Evolutionary conservation across 768 basidiomycete species (phyloP), one percentile per base, ranked within the genome.

Genomic region (Boletus subparvulus): DNA sequence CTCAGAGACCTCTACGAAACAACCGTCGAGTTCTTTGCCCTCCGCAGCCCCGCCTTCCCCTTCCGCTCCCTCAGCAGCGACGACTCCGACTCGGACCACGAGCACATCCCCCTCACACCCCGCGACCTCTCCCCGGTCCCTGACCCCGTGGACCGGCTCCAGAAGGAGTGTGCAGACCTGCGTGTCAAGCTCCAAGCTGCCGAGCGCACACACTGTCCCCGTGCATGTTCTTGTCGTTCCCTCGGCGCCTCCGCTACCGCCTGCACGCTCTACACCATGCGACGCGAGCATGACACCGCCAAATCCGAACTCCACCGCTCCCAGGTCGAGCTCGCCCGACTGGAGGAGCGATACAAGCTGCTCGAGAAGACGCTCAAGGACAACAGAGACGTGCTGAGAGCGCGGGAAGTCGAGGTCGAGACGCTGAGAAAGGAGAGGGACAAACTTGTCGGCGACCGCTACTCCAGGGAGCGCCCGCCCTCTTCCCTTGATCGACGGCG

Each of bases 341-440:
- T 86, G 35, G 80, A 86, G 52, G 88, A 89, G 59, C 79, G 82
- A 16, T 86, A 82, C 71, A 81, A 76, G 68, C 69, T 77, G 66
- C 76, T 90, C 47, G 88, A 90, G 63, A 80, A 75, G 62, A 78
- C 83, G 17, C 73, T 90, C 55, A 81, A 77, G 63, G 87, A 89
- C 61, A 83, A 85, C 47, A 77, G 81, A 48, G 86, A 88, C 13
- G 60, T 83, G 47, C 69, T 90, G 61, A 79, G 78, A 55, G 59
- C 75, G 2, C 80, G 82, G 58, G 88, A 90, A 58, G 63, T 73
- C 45, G 87, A 90, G 73, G 69, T 87, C 46, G 84, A 86, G 33
- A 73, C 73, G 54, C 68, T 86, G 64, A 82, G 71, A 59, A 71
- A 65, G 58, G 76, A 78, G 41, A 65, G 70, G 48, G 77, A 75